phyloP scores from a whole-genome alignment of 768 basidiomycete species.

The Tremella mesenterica region DNA sequence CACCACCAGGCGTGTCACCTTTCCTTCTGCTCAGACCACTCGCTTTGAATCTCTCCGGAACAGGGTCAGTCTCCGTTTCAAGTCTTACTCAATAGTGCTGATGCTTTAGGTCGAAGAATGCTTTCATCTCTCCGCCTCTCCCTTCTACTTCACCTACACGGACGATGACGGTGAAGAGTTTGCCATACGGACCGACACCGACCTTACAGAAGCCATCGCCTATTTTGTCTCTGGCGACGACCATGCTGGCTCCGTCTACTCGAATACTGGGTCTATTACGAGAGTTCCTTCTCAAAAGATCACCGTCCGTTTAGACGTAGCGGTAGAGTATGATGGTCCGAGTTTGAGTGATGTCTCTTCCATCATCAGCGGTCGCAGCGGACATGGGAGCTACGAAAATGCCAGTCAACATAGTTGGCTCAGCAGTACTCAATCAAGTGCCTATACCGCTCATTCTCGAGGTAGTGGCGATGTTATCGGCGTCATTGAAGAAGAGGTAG shows the following conservation, averaged over 20 bases:
- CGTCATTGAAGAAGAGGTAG: no score
- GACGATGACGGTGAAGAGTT: constrained; percentile 68
- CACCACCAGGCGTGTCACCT: constrained; percentile 66
- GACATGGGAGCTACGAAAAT: constrained; percentile 52
- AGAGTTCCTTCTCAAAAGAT: constrained; percentile 52
- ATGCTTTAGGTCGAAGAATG: constrained; percentile 67
- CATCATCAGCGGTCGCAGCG: constrained; percentile 65
- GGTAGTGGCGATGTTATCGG: no score
- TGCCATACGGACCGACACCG: constrained; percentile 58
- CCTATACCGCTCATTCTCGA: no score
- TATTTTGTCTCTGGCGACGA: constrained; percentile 74
- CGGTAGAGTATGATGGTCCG: constrained; percentile 82
- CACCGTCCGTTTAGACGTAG: constrained; percentile 64
- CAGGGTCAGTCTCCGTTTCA: constrained; percentile 52
- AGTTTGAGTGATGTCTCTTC: constrained; percentile 83
- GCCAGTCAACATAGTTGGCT: constrained; percentile 20
- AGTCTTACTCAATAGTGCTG: background rate
- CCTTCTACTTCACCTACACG: constrained; percentile 69
- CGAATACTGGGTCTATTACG: constrained; percentile 53
- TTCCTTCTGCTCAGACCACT: constrained; percentile 69
- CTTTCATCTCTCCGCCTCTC: constrained; percentile 62
- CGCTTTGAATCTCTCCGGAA: constrained; percentile 63
- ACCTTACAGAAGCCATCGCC: constrained; percentile 75
- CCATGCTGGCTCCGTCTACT: constrained; percentile 52
- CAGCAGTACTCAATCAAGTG: constrained; percentile 3